phyloP scores from a whole-genome alignment of 2,329 filamentous ascomycete species.

The Colletotrichum phormii region DNA sequence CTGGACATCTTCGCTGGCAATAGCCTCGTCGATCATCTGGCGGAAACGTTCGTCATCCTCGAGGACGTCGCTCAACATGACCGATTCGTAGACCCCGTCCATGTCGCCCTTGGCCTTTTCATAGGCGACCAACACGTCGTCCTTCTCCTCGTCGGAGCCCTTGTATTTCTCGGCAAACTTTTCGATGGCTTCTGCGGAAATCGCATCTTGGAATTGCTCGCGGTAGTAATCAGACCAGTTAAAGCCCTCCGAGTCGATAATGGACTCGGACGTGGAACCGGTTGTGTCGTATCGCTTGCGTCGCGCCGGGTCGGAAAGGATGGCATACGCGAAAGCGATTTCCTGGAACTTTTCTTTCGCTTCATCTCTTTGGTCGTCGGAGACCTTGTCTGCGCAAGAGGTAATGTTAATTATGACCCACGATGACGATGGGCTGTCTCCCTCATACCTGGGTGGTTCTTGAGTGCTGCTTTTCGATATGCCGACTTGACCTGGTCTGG shows the following conservation, averaged over 20 bases:
- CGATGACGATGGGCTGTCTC: neutral
- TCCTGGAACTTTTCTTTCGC: conserved; percentile 89
- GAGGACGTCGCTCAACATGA: conserved; percentile 88
- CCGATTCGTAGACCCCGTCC: conserved; percentile 79
- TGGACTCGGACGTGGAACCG: conserved; percentile 86
- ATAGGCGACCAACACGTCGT: conserved; percentile 83
- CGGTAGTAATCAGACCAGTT: conserved; percentile 92
- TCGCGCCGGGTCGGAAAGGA: conserved; percentile 85
- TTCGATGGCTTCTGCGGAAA: conserved; percentile 80
- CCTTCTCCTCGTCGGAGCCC: conserved; percentile 84
- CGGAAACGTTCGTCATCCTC: conserved; percentile 90
- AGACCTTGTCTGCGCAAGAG: conserved; percentile 75
- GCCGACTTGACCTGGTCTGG: conserved; percentile 86
- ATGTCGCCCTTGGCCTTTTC: conserved; percentile 79
- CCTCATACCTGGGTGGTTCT: conserved; percentile 81
- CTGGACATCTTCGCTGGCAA: conserved; percentile 75
- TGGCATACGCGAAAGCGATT: conserved; percentile 92
- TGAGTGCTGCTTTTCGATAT: conserved; percentile 91
- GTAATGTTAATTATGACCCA: neutral
- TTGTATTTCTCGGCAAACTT: conserved; percentile 85
- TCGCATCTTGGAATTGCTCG: conserved; percentile 81
- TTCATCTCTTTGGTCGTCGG: conserved; percentile 72
- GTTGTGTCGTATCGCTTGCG: conserved; percentile 91
- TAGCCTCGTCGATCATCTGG: conserved; percentile 82
- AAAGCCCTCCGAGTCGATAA: conserved; percentile 83